These are phyloP conservation scores for Stylosanthes scabra DNA, from an alignment of 331 rosid genomes.

Conservation along the genomic window DNA sequence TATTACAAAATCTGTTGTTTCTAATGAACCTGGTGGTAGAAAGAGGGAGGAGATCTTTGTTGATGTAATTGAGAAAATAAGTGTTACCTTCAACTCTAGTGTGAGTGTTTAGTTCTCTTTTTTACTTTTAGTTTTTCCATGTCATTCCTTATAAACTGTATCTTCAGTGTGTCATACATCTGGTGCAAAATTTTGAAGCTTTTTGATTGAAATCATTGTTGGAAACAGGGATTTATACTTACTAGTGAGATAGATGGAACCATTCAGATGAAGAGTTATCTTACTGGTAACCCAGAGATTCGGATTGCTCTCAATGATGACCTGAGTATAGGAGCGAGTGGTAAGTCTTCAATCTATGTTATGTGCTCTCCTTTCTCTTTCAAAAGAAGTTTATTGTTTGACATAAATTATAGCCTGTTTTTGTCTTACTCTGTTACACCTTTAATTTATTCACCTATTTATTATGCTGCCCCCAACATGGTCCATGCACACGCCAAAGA, in stretches of 20 bases:
- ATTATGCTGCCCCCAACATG: too few species aligned
- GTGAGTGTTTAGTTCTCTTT: conserved; percentile 55
- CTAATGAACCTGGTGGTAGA: conserved; percentile 90
- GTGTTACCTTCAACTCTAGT: conserved; percentile 93
- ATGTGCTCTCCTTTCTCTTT: conserved; percentile 34
- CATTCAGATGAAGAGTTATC: conserved; percentile 98
- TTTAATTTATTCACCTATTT: neutral
- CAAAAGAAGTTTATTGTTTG: too few species aligned
- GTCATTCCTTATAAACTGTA: neutral
- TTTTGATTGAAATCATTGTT: conserved; percentile 37
- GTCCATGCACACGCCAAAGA: too few species aligned
- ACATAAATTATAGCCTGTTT: conserved; percentile 8
- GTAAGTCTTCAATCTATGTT: conserved; percentile 57
- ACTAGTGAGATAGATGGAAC: conserved; percentile 98
- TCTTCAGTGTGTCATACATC: conserved; percentile 2
- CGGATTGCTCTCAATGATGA: conserved; percentile 93
- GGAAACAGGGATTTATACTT: conserved; percentile 82
- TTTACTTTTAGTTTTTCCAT: neutral
- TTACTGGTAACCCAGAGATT: conserved; percentile 94
- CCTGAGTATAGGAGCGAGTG: conserved; percentile 79
- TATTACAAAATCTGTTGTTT: conserved; percentile 85
- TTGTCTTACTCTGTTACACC: neutral
- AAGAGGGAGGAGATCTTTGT: conserved; percentile 96
- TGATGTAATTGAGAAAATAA: conserved; percentile 91
- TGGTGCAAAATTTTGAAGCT: conserved; percentile 32